phyloP scores from a whole-genome alignment of 2,329 filamentous ascomycete species.

The Aspergillus pseudonomiae region DNA sequence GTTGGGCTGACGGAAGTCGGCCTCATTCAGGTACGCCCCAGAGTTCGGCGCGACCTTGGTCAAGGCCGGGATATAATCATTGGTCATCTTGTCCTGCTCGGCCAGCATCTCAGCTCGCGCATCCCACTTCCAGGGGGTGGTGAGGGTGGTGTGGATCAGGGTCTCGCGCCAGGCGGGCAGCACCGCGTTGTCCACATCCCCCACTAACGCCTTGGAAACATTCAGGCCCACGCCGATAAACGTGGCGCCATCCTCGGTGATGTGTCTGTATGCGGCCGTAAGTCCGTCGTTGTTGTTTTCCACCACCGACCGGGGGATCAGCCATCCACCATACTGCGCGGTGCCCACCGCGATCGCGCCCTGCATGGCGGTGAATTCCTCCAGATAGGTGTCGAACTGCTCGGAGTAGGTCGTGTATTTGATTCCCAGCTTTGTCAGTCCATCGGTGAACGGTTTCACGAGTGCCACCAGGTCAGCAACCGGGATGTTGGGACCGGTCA shows the following conservation, averaged over 20 bases:
- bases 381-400: constrained; percentile 36
- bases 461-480: constrained; percentile 47
- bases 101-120: constrained; percentile 37
- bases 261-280: constrained; percentile 35
- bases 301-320: constrained; percentile 42
- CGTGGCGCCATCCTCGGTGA: constrained; percentile 36
- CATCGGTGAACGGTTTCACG: constrained; percentile 50
- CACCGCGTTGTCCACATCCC: constrained; percentile 48
- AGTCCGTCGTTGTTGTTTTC: constrained; percentile 33
- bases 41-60: constrained; percentile 40
- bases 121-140: constrained; percentile 43
- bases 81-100: constrained; percentile 42
- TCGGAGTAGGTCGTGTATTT: constrained; percentile 32
- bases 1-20: constrained; percentile 44
- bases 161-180: constrained; percentile 46
- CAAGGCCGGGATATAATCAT: constrained; percentile 41
- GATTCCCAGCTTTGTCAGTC: constrained; percentile 42
- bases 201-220: constrained; percentile 37
- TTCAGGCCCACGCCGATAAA: constrained; percentile 45
- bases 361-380: constrained; percentile 36
- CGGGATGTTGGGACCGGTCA: constrained; percentile 54
- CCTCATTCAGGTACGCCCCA: constrained; percentile 49
- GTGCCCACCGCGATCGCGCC: constrained; percentile 39
- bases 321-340: constrained; percentile 39
- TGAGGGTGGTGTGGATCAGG: constrained; percentile 45